Conservation (phyloP, 768 basidiomycete species). For the Termitomyces sp. region DNA sequence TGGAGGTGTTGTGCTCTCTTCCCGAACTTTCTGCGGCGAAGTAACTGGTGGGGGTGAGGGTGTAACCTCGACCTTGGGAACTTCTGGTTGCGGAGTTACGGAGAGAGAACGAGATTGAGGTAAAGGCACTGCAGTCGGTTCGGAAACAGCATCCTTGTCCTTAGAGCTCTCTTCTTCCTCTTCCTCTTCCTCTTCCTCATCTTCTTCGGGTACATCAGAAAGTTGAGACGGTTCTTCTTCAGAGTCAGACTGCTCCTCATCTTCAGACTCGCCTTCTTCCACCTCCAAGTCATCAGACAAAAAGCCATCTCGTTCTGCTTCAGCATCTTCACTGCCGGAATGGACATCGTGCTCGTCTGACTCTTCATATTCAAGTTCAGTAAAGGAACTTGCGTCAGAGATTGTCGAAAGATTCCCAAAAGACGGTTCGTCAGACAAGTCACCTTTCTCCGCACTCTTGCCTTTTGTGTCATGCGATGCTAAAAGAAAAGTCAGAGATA, state of each 20-base stretch:
- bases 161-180: slow-evolving; percentile 15
- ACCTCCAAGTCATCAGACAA: slow-evolving; percentile 14
- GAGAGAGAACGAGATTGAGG: slow-evolving; percentile 53
- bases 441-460: slow-evolving; percentile 16
- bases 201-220: slow-evolving; percentile 18
- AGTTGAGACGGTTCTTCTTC: slow-evolving; percentile 15
- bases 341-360: slow-evolving; percentile 20
- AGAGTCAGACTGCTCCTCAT: slow-evolving; percentile 19
- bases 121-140: slow-evolving; percentile 36
- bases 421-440: slow-evolving; percentile 25
- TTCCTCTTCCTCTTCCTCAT: slow-evolving; percentile 13
- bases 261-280: slow-evolving; percentile 16
- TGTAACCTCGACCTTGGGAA: slow-evolving; percentile 39
- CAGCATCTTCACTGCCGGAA: slow-evolving; percentile 29
- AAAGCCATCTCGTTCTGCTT: slow-evolving; percentile 22
- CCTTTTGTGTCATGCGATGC: slow-evolving; percentile 4
- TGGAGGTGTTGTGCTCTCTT: slow-evolving; percentile 61
- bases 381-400: slow-evolving; percentile 49
- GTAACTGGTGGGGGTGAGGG: slow-evolving; percentile 32
- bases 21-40: slow-evolving; percentile 28
- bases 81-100: slow-evolving; percentile 56
- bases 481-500: slow-evolving; percentile 3
- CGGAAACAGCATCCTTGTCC: slow-evolving; percentile 26
- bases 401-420: slow-evolving; percentile 38
- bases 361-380: slow-evolving; percentile 39